Percentiles rank a stretch among this genome's conserved stretches.
phyloP scores from a whole-genome alignment of 2,329 filamentous ascomycete genomes.

The Phoma sp. region DNA sequence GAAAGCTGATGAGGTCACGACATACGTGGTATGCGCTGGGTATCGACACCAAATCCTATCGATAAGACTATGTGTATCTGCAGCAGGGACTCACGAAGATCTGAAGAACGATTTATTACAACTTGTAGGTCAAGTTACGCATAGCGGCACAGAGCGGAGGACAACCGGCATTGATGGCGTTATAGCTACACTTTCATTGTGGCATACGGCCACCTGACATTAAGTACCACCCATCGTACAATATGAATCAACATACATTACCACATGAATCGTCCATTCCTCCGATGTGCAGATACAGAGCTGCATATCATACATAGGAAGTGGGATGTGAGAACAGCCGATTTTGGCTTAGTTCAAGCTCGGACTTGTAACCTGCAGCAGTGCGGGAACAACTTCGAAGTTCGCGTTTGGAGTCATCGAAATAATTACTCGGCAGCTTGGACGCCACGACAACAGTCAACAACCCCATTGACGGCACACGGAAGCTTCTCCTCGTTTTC shows the following conservation, averaged over 20 bases:
- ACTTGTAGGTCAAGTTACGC: constrained; percentile 5
- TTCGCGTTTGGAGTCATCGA: constrained; percentile 18
- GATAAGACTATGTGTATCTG: not conserved
- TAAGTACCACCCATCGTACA: constrained; percentile 17
- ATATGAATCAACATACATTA: not conserved
- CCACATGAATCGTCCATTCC: too few species aligned
- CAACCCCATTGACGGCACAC: not conserved
- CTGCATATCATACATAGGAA: constrained; percentile 4
- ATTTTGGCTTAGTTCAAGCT: constrained; percentile 8
- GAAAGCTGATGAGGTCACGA: constrained; percentile 22
- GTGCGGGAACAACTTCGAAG: constrained; percentile 11
- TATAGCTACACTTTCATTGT: constrained; percentile 25
- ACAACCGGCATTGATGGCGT: constrained; percentile 42
- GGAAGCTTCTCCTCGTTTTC: not conserved
- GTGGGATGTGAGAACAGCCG: not conserved
- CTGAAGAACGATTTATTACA: constrained; percentile 6
- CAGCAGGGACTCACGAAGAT: constrained; percentile 4
- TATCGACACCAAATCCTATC: not conserved
- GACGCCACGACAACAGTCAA: constrained; percentile 12
- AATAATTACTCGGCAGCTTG: constrained; percentile 11
- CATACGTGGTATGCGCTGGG: not conserved
- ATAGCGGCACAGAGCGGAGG: constrained; percentile 14
- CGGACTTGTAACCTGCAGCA: constrained; percentile 5
- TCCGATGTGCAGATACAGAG: not conserved
- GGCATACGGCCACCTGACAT: constrained; percentile 28